Base-by-base conservation (phyloP, 2,329 filamentous ascomycete species). In the Ustulina deusta region DNA sequence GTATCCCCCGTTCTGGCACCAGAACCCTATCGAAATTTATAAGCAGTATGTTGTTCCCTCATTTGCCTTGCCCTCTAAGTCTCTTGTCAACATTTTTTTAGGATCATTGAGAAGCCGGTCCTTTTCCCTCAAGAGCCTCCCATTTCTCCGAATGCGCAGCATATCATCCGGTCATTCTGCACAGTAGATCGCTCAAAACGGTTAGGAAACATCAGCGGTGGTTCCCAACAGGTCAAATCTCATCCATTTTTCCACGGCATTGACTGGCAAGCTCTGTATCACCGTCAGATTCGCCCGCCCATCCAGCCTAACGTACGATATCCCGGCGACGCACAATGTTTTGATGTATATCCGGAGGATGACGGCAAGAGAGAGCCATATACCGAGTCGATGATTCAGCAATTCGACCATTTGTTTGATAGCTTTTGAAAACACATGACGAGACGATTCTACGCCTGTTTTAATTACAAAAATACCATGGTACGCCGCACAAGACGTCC, bases 21-120 rank as follows among this genome's bases (percentile, higher is more conserved):
- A 93, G 71, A 95, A 94, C 72, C 92, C 92, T 1, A 92, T 95
- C 72, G 93, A 94, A 78, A 95, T 95, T 66, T 95, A 95, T 81
- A 93, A 93, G 78, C 89, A 91, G 89, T 90, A 74, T 73, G 86
- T 80, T 73, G 86, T 80, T 42, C 17, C 27, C 55, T 34, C 17
- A 15, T n/a, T 34, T 15, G 5, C 20, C 22, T 44, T 46, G 32
- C 20, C 49, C 25, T 44, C 38, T 15, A 10, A 6, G 15, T 65
- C 9, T 49, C 25, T 60, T 49, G 40, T 71, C 70, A 75, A 79
- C 60, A 25, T 32, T 55, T 54, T 17, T 15, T 6, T 61, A 93
- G 91, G 80, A 95, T 95, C 74, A 90, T 95, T 34, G 90, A 93
- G 78, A 92, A 92, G 74, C 90, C 91, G 38, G 87, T 95, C 69